Evolutionary conservation across 495 filamentous ascomycete species (phyloP), one percentile per base, ranked within the genome.

Genomic region (Hypoxylon fragiforme): DNA sequence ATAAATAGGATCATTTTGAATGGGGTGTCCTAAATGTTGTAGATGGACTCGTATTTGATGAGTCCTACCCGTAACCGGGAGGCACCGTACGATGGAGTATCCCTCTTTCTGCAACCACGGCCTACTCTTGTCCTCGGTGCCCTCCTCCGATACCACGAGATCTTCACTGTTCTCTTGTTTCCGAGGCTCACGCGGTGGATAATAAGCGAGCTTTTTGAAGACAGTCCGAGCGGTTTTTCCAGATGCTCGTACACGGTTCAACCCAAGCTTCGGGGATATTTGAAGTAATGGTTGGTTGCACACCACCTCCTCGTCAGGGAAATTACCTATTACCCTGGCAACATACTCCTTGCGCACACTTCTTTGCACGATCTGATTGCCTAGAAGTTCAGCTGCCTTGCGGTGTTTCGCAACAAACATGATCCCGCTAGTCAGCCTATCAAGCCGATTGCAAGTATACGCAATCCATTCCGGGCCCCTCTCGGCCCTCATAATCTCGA

Each of bases 1-100:
- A 69, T 98, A 98, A 54, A 98, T 98, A 2, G 94, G 94, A 66
- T 98, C 94, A 67, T 97, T 97, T 41, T 87, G 82, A 62, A 98
- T 97, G 2, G 94, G 95, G 62, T 98, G 88, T 7, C 94, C 94
- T 8, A 98, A 73, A 65, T 88, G 96, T 64, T 98, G 94, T 1
- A 98, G 80, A 63, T 98, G 94, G 8, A 98, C 95, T 18, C 94
- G 83, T 14, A 98, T 82, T 66, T 98, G 94, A 64, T 98, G 94
- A 5, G 94, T 98, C 39, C 94, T 83, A 0, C 94, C 94, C 0
- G 94, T 98, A 15, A 97, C 80, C 0, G 94, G 94, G 41, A 92
- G 80, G 66, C 95, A 97, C 59, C 92, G 87, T 19, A 98, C 91
- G 56, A 98, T 92, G 20, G 91, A 95, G 68, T 97, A 96, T 3